A percentile compares a stretch with the other conserved stretches of the same genome.
Conservation (phyloP, 306 rosid species). For the Castanea sativa region DNA sequence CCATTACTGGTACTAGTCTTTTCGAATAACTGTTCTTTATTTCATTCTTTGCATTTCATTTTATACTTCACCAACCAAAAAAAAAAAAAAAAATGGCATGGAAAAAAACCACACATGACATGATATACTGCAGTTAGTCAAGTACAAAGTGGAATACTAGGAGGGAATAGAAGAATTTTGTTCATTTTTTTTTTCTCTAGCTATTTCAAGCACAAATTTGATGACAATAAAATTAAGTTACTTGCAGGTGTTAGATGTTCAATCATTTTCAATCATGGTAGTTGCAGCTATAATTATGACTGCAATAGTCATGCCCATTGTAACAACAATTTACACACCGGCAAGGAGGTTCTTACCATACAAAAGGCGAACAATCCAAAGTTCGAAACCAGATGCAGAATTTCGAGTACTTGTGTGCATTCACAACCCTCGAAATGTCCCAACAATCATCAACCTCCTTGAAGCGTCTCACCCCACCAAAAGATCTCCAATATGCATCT, state of each 20-base stretch:
- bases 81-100: too few species aligned
- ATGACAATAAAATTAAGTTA: neutral
- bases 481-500: conserved; percentile 68
- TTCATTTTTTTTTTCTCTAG: too few species aligned
- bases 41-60: too few species aligned
- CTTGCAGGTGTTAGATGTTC: conserved; percentile 74
- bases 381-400: conserved; percentile 58
- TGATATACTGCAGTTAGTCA: too few species aligned
- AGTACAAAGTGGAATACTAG: too few species aligned
- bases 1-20: too few species aligned
- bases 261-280: conserved; percentile 83
- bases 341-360: conserved; percentile 47
- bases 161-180: too few species aligned
- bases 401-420: conserved; percentile 62
- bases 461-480: conserved; percentile 81
- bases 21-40: too few species aligned
- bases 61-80: too few species aligned
- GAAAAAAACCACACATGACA: too few species aligned
- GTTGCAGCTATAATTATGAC: conserved; percentile 73
- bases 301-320: conserved; percentile 51
- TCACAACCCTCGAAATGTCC: conserved; percentile 80
- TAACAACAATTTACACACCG: conserved; percentile 63
- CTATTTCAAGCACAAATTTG: neutral
- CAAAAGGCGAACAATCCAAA: conserved; percentile 66
- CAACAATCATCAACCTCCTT: conserved; percentile 80